phyloP scores from a whole-genome alignment of 2,329 filamentous ascomycete species.

The Aspergillus novoparasiticus region DNA sequence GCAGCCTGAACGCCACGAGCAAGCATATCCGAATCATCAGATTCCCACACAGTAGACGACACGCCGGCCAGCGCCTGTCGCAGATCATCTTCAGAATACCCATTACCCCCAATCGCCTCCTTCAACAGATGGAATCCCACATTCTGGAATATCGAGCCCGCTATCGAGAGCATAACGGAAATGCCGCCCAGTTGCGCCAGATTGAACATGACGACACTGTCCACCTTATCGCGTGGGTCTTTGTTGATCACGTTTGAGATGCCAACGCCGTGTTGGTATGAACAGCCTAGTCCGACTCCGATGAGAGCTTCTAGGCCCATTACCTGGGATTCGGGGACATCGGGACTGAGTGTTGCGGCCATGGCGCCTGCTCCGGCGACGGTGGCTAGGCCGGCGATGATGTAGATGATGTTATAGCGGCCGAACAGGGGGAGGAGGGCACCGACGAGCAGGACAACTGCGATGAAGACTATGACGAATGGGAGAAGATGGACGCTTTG shows the following conservation, averaged over 20 bases:
- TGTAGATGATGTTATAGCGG: constrained; percentile 5
- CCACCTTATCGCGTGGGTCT: constrained; percentile 8
- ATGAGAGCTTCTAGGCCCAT: constrained; percentile 16
- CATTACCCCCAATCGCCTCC: constrained; percentile 5
- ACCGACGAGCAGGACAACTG: background rate
- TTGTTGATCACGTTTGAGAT: constrained; percentile 16
- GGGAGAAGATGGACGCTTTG: constrained; percentile 27
- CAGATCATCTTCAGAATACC: constrained; percentile 10
- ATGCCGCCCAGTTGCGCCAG: constrained; percentile 16
- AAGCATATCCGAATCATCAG: constrained; percentile 1
- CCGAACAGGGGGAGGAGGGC: background rate
- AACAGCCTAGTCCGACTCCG: constrained; percentile 13
- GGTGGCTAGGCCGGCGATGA: background rate
- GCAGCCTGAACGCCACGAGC: constrained; percentile 6
- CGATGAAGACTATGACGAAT: constrained; percentile 12
- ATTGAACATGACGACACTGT: constrained; percentile 11
- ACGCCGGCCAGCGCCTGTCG: constrained; percentile 14
- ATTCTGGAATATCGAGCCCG: constrained; percentile 16
- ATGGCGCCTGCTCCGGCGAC: constrained; percentile 3
- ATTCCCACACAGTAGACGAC: constrained; percentile 11
- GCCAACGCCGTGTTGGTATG: constrained; percentile 17
- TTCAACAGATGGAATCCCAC: constrained; percentile 6
- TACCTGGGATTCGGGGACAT: constrained; percentile 2
- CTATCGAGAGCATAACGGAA: constrained; percentile 5
- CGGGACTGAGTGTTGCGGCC: constrained; percentile 6